phyloP scores from a whole-genome alignment of 345 rosid species.

The Salix viminalis region DNA sequence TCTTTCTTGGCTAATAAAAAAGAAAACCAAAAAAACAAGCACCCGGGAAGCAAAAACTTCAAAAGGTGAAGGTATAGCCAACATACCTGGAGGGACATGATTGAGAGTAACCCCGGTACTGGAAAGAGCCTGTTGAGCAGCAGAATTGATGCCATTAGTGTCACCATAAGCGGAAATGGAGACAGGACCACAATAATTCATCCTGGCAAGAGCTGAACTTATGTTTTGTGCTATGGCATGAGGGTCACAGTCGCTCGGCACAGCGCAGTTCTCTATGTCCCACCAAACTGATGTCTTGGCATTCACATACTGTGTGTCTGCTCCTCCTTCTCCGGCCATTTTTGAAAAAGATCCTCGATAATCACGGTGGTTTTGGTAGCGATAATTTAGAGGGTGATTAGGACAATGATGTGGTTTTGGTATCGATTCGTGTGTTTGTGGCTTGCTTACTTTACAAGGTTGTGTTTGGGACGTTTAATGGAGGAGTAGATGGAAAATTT shows the following conservation, averaged over 20 bases:
- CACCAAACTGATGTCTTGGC: slow-evolving; percentile 93
- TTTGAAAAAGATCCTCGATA: neutral
- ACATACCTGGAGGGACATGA: slow-evolving; percentile 80
- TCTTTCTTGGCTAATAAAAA: neutral
- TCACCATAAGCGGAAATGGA: slow-evolving; percentile 89
- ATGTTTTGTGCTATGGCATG: slow-evolving; percentile 83
- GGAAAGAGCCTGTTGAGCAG: slow-evolving; percentile 74
- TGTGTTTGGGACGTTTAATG: too few relatives aligned
- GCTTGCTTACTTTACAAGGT: too few relatives aligned
- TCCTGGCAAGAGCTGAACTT: slow-evolving; percentile 65
- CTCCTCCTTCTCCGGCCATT: slow-evolving; percentile 23
- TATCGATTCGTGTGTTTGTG: neutral
- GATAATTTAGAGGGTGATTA: neutral
- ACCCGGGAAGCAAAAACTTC: neutral
- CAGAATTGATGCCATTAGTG: slow-evolving; percentile 52
- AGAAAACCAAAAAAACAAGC: neutral
- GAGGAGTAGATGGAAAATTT: too few relatives aligned
- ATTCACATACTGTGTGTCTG: slow-evolving; percentile 57
- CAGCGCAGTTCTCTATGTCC: slow-evolving; percentile 92
- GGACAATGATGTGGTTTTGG: neutral
- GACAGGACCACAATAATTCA: slow-evolving; percentile 73
- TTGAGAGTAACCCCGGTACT: slow-evolving; percentile 86
- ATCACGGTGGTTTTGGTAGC: neutral
- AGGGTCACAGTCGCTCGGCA: slow-evolving; percentile 61
- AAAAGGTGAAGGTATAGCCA: neutral